Percentiles rank a stretch among this genome's conserved stretches.
Conservation (phyloP, 2,329 filamentous ascomycete genomes). For the Scorias spongiosa region DNA sequence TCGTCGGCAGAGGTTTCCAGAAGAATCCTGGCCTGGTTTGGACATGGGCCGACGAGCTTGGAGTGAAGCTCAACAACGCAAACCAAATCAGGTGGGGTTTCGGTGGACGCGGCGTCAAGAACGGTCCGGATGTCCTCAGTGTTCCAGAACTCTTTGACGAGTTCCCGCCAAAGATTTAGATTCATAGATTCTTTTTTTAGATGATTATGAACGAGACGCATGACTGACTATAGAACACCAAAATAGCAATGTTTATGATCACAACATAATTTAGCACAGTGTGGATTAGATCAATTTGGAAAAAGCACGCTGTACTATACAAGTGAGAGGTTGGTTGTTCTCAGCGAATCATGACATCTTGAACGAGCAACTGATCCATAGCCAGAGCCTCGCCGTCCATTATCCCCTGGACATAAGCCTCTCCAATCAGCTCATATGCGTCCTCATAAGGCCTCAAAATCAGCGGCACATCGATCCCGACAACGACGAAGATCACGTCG, state of each 20-base stretch:
- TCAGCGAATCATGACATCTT: conserved; percentile 12
- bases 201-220: too few species aligned
- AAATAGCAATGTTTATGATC: too few species aligned
- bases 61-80: conserved; percentile 55
- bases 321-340: too few species aligned
- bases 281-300: too few species aligned
- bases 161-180: not conserved
- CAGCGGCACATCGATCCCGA: conserved; percentile 13
- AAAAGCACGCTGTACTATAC: too few species aligned
- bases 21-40: conserved; percentile 63
- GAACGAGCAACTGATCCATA: conserved; percentile 7
- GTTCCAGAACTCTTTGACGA: conserved; percentile 1
- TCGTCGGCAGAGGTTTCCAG: conserved; percentile 63
- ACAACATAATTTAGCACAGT: too few species aligned
- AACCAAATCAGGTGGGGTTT: conserved; percentile 54
- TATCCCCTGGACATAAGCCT: conserved; percentile 20
- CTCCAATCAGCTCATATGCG: conserved; percentile 15
- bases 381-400: conserved; percentile 18
- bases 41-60: conserved; percentile 48
- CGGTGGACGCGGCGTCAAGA: conserved; percentile 27
- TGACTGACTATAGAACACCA: too few species aligned
- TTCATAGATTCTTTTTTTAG: not conserved
- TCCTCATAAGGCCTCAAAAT: conserved; percentile 8
- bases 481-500: conserved; percentile 15
- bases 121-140: conserved; percentile 10